phyloP scores from a whole-genome alignment of 73 alveolate genomes.

The Paramecium bursaria region DNA sequence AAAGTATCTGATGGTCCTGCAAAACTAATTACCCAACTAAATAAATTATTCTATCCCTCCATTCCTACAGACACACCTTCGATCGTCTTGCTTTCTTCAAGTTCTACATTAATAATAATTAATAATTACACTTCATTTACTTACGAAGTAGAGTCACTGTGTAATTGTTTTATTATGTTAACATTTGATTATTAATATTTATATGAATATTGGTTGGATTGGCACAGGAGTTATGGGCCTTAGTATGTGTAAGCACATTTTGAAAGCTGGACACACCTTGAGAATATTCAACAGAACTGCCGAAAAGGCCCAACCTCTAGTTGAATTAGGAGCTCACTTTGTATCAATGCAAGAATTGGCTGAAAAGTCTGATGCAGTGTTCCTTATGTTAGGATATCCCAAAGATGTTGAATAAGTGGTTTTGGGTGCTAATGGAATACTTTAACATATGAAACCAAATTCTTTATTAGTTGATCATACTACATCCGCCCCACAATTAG shows the following conservation, averaged over 20 bases:
- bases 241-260: conserved; percentile 85
- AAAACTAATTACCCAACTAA: conserved; percentile 86
- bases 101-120: background rate
- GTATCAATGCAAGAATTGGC: conserved; percentile 81
- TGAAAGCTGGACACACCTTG: conserved; percentile 79
- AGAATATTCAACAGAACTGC: conserved; percentile 85
- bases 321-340: conserved; percentile 79
- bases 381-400: conserved; percentile 93
- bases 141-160: conserved; percentile 22
- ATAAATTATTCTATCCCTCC: conserved; percentile 81
- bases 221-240: conserved; percentile 97
- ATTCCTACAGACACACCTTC: conserved; percentile 87
- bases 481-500: conserved; percentile 89
- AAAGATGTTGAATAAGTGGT: conserved; percentile 89
- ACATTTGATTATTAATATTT: too few species aligned
- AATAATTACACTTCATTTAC: conserved; percentile 9
- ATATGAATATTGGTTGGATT: conserved; percentile 86
- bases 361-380: conserved; percentile 77
- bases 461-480: conserved; percentile 87
- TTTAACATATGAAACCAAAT: conserved; percentile 83
- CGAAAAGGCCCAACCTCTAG: conserved; percentile 81
- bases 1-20: conserved; percentile 94
- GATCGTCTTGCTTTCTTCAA: conserved; percentile 55
- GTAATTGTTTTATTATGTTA: too few species aligned
- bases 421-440: conserved; percentile 79